Conservation (phyloP, 2,329 filamentous ascomycete species). For the Fusarium sp. region DNA sequence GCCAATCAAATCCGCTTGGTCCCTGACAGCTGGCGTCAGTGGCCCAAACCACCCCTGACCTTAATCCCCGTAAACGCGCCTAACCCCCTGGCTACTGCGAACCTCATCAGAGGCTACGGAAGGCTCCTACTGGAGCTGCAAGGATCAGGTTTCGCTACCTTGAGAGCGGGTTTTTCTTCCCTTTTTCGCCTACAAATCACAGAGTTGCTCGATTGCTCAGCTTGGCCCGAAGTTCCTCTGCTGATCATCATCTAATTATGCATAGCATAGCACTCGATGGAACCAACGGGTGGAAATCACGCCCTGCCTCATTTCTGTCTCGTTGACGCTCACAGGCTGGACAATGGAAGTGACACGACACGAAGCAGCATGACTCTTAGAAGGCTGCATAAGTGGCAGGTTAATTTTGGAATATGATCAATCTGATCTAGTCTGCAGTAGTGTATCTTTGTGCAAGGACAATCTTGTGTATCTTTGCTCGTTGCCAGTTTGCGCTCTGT, state of each 20-base stretch:
- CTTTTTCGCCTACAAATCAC: slow-evolving; percentile 16
- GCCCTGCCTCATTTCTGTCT: slow-evolving; percentile 21
- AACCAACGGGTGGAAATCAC: slow-evolving; percentile 15
- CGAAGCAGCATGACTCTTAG: background rate
- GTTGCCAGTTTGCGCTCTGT: background rate
- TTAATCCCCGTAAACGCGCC: slow-evolving; percentile 5
- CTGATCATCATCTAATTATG: slow-evolving; percentile 45
- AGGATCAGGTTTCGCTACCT: slow-evolving; percentile 9
- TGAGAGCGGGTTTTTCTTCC: slow-evolving; percentile 2
- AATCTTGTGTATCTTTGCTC: background rate
- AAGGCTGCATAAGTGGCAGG: slow-evolving; percentile 28
- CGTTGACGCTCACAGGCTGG: background rate
- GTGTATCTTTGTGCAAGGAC: slow-evolving; percentile 12
- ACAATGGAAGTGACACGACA: background rate
- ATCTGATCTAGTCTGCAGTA: slow-evolving; percentile 3
- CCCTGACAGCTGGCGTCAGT: slow-evolving; percentile 42
- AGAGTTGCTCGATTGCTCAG: slow-evolving; percentile 25
- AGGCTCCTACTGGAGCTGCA: background rate
- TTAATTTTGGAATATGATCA: slow-evolving; percentile 32
- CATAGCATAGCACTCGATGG: slow-evolving; percentile 16
- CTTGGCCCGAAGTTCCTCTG: slow-evolving; percentile 29
- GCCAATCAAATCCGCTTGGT: slow-evolving; percentile 42
- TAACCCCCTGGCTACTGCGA: slow-evolving; percentile 25
- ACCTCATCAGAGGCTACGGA: slow-evolving; percentile 17
- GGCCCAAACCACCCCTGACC: slow-evolving; percentile 27